Conservation (phyloP, 345 rosid genomes). For the Dipteronia sinensis region DNA sequence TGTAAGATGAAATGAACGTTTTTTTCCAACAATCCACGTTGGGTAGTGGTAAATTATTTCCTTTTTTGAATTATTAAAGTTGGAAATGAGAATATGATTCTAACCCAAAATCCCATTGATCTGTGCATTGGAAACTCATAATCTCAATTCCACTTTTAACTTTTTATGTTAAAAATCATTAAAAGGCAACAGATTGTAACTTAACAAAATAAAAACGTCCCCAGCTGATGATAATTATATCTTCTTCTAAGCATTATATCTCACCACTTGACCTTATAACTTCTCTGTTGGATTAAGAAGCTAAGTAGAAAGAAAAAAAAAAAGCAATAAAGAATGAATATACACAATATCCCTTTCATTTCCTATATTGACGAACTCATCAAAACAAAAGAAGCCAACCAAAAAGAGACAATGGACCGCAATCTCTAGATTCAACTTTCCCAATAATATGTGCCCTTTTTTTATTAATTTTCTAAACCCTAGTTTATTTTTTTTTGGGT, state of each 20-base stretch:
- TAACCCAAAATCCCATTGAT: too few relatives aligned
- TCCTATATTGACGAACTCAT: background rate
- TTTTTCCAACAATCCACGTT: too few relatives aligned
- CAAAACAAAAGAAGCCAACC: background rate
- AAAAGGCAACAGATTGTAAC: background rate
- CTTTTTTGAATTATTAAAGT: too few relatives aligned
- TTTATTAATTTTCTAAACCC: background rate
- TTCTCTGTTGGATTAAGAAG: background rate
- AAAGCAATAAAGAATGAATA: background rate
- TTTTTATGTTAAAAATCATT: background rate
- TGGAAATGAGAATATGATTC: too few relatives aligned
- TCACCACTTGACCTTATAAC: background rate
- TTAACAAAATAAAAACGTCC: too few relatives aligned
- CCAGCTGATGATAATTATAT: background rate
- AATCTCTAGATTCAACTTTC: conserved; percentile 13
- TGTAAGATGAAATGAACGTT: too few relatives aligned
- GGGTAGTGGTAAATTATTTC: too few relatives aligned
- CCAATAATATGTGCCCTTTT: background rate
- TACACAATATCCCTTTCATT: background rate
- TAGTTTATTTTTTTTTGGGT: background rate
- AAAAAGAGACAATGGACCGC: conserved; percentile 8
- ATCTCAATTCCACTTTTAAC: background rate
- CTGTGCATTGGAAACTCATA: too few relatives aligned
- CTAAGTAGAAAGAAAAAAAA: background rate
- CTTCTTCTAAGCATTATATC: background rate